These are phyloP conservation scores for Alternaria sp. DNA, from an alignment of 2,329 filamentous ascomycete genomes.

Conservation along the genomic window DNA sequence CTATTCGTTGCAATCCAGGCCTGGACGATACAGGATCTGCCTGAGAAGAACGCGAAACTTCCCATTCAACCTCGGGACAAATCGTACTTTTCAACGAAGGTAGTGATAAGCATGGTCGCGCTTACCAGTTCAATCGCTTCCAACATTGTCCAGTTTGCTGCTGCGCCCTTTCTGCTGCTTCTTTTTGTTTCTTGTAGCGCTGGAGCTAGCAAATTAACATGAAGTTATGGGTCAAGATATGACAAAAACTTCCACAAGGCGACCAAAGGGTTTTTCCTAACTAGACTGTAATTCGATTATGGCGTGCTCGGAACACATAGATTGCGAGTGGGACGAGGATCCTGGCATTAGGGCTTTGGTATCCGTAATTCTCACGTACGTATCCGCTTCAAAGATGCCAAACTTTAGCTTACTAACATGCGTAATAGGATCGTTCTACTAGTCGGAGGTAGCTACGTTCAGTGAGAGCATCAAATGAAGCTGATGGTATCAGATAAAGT, in stretches of 20 bases:
- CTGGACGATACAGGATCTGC: background rate
- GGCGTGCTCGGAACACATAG: background rate
- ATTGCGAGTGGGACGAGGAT: background rate
- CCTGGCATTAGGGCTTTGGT: background rate
- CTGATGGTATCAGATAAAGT: constrained; percentile 3
- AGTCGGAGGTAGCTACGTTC: background rate
- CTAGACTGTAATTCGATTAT: background rate
- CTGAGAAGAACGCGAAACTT: background rate
- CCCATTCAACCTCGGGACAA: background rate
- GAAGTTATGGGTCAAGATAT: background rate
- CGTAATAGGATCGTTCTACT: background rate
- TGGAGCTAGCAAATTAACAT: background rate
- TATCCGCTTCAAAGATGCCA: background rate
- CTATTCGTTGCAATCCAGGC: background rate
- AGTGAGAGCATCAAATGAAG: background rate
- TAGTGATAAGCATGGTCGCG: background rate
- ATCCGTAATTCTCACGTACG: background rate
- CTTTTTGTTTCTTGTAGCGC: constrained; percentile 2
- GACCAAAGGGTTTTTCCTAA: background rate
- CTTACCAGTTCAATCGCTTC: background rate
- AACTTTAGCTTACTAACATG: background rate
- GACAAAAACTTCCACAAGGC: background rate
- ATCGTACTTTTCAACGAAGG: background rate
- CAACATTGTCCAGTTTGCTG: background rate
- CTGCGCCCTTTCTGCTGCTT: background rate